phyloP scores from a whole-genome alignment of 164 flowering plant genomes.

The Magnolia sinica region DNA sequence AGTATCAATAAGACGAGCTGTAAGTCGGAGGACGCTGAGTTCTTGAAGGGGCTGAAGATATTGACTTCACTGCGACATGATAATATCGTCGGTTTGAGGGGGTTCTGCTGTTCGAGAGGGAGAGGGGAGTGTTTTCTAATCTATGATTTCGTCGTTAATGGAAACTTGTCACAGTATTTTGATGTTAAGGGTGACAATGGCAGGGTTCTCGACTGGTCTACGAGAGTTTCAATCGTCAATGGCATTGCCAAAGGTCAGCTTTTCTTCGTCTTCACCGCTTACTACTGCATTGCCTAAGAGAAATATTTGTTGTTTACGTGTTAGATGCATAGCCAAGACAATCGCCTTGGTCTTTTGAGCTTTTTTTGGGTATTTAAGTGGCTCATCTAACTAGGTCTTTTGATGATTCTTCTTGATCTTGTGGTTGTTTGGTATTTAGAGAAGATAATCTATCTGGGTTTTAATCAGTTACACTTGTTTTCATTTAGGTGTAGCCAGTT shows the following conservation, averaged over 20 bases:
- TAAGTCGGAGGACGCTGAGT: slow-evolving; percentile 77
- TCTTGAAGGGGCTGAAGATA: slow-evolving; percentile 71
- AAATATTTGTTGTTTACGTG: not conserved
- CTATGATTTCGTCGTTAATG: slow-evolving; percentile 75
- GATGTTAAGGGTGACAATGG: slow-evolving; percentile 50
- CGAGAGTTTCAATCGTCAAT: slow-evolving; percentile 65
- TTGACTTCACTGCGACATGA: slow-evolving; percentile 74
- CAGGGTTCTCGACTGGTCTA: slow-evolving; percentile 72
- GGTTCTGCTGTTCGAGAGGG: slow-evolving; percentile 90
- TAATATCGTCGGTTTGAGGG: slow-evolving; percentile 69
- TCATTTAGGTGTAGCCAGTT: not conserved
- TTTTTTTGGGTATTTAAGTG: not conserved
- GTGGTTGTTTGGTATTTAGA: not conserved
- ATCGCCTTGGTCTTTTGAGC: not conserved
- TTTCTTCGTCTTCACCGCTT: not conserved
- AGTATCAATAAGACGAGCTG: slow-evolving; percentile 78
- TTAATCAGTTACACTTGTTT: too few species aligned
- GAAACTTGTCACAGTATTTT: slow-evolving; percentile 64
- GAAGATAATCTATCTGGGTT: not conserved
- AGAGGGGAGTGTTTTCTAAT: slow-evolving; percentile 92
- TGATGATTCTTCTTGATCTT: not conserved
- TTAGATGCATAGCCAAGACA: not conserved
- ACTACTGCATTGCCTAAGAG: not conserved
- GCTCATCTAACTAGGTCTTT: not conserved
- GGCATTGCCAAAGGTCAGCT: slow-evolving; percentile 88